A percentile compares a stretch with the other conserved stretches of the same genome.
phyloP scores from a whole-genome alignment of 192 early-diverging fungal species.

The Diversispora eburnea region DNA sequence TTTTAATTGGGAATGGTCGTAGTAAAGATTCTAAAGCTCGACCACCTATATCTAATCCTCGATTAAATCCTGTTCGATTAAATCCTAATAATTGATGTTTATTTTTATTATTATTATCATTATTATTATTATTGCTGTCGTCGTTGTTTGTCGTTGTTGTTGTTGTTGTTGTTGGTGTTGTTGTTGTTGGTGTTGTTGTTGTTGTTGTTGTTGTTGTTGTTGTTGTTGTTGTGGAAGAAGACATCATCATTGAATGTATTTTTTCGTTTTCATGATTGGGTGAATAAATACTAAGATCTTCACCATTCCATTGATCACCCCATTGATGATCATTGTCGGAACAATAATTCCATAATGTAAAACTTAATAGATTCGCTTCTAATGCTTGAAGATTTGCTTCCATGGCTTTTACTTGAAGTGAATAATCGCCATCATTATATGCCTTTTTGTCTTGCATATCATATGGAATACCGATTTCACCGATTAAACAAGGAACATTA shows the following conservation, averaged over 20 bases:
- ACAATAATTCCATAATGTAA: slow-evolving; percentile 90
- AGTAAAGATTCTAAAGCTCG: slow-evolving; percentile 35
- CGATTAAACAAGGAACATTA: slow-evolving; percentile 58
- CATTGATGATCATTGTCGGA: slow-evolving; percentile 67
- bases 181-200: too few relatives aligned
- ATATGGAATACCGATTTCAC: slow-evolving; percentile 84
- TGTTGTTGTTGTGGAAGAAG: neutral
- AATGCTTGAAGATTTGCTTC: slow-evolving; percentile 70
- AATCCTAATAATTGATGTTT: too few relatives aligned
- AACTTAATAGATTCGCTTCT: slow-evolving; percentile 70
- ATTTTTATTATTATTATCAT: too few relatives aligned
- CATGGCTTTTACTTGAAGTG: slow-evolving; percentile 67
- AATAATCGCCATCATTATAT: slow-evolving; percentile 68
- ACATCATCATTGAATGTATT: slow-evolving; percentile 52
- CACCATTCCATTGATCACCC: slow-evolving; percentile 85
- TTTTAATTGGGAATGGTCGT: slow-evolving; percentile 39
- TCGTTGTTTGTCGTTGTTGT: too few relatives aligned
- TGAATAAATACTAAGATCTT: slow-evolving; percentile 76
- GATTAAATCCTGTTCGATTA: slow-evolving; percentile 38
- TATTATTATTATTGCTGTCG: too few relatives aligned
- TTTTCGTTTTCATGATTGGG: slow-evolving; percentile 39
- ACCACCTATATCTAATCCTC: slow-evolving; percentile 34
- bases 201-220: too few relatives aligned
- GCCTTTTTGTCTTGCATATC: slow-evolving; percentile 73
- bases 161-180: too few relatives aligned